phyloP scores from a whole-genome alignment of 1,284 basidiomycete genomes.

The Amylostereum areolatum region DNA sequence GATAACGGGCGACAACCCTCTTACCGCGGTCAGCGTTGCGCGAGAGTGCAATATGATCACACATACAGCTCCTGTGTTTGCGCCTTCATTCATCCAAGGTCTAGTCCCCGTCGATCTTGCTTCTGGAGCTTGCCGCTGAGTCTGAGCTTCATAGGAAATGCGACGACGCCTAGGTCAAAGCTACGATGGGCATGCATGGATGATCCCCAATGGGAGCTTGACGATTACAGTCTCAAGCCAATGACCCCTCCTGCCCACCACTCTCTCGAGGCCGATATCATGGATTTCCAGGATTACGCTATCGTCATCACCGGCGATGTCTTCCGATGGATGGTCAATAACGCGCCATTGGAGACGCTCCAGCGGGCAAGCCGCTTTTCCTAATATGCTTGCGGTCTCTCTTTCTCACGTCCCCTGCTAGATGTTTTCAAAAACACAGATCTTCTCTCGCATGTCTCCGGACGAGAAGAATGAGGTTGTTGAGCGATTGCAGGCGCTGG shows the following conservation, averaged over 20 bases:
- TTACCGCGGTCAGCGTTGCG: constrained; percentile 96
- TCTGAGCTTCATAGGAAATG: constrained; percentile 42
- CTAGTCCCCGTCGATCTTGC: background rate
- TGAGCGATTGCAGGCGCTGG: constrained; percentile 87
- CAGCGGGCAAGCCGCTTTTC: constrained; percentile 62
- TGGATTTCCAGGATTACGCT: constrained; percentile 83
- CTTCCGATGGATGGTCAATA: constrained; percentile 98
- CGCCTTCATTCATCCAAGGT: constrained; percentile 80
- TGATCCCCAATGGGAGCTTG: constrained; percentile 80
- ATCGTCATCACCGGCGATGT: constrained; percentile 95
- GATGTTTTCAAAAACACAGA: constrained; percentile 98
- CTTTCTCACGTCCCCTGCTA: constrained; percentile 23
- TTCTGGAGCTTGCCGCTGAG: background rate
- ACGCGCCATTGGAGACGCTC: constrained; percentile 89
- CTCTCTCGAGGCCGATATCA: constrained; percentile 61
- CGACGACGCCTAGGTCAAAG: constrained; percentile 56
- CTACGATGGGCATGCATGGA: constrained; percentile 94
- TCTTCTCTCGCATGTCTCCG: constrained; percentile 98
- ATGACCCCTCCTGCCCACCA: constrained; percentile 59
- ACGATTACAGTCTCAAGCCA: constrained; percentile 85
- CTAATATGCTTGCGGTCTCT: background rate
- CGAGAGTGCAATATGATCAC: constrained; percentile 91
- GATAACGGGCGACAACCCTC: constrained; percentile 97
- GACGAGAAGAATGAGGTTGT: constrained; percentile 99
- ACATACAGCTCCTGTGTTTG: constrained; percentile 88